Evolutionary conservation across 2,329 filamentous ascomycete species (phyloP).

Genomic region (Aspergillus udagawae): DNA sequence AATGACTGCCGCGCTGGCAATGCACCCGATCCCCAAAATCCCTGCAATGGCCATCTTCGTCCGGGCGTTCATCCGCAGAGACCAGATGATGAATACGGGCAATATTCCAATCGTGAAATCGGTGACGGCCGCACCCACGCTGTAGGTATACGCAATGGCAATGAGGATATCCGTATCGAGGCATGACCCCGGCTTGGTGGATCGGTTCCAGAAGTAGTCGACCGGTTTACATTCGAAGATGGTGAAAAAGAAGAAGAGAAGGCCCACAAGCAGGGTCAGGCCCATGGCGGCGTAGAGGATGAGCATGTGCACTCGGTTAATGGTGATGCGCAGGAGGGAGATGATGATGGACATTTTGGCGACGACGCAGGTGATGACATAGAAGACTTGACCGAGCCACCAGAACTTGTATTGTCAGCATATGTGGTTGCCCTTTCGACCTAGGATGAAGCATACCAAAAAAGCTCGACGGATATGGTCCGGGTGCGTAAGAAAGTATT

Average conservation of each 20-base stretch:
- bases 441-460: slow-evolving; percentile 15
- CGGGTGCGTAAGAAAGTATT: slow-evolving; percentile 15
- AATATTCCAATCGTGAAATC: slow-evolving; percentile 51
- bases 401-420: slow-evolving; percentile 27
- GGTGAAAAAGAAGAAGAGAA: slow-evolving; percentile 48
- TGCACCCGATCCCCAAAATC: slow-evolving; percentile 53
- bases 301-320: slow-evolving; percentile 42
- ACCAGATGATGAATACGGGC: slow-evolving; percentile 52
- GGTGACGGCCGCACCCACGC: slow-evolving; percentile 40
- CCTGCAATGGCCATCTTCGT: slow-evolving; percentile 50
- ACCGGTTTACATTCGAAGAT: slow-evolving; percentile 51
- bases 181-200: slow-evolving; percentile 35
- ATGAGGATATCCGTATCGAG: slow-evolving; percentile 45
- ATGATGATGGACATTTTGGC: slow-evolving; percentile 50
- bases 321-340: slow-evolving; percentile 49
- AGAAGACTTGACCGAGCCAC: slow-evolving; percentile 52
- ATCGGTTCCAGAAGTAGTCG: slow-evolving; percentile 45
- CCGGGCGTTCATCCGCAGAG: slow-evolving; percentile 50
- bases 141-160: slow-evolving; percentile 50
- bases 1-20: slow-evolving; percentile 25
- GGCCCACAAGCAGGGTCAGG: slow-evolving; percentile 40
- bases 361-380: slow-evolving; percentile 44
- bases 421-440: neutral
- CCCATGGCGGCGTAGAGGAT: slow-evolving; percentile 46
- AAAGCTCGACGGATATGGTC: slow-evolving; percentile 19